These are phyloP conservation scores for Nepenthes mirabilis DNA, from an alignment of 148 eudicot species.

Conservation along the genomic window DNA sequence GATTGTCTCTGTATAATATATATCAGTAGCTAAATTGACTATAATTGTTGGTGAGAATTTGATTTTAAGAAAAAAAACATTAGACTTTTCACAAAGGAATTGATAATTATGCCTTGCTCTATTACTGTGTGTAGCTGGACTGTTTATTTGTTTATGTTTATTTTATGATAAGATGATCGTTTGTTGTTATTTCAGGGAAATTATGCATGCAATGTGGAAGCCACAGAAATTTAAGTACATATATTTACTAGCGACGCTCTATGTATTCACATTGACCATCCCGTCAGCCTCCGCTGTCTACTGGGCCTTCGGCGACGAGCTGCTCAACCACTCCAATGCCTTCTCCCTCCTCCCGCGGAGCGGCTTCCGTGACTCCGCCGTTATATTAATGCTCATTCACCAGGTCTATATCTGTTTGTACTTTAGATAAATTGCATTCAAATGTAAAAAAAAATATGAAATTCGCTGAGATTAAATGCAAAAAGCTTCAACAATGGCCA, in stretches of 20 bases:
- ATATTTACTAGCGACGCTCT: slow-evolving; percentile 53
- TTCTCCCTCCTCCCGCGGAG: slow-evolving; percentile 50
- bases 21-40: no score
- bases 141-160: not conserved
- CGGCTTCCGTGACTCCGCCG: slow-evolving; percentile 46
- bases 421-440: no score
- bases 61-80: no score
- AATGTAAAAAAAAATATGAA: no score
- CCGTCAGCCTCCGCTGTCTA: slow-evolving; percentile 64
- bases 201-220: slow-evolving; percentile 75
- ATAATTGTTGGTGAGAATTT: no score
- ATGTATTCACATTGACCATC: slow-evolving; percentile 62
- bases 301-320: slow-evolving; percentile 72
- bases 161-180: not conserved
- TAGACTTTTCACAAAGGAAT: no score
- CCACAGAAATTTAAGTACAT: slow-evolving; percentile 66
- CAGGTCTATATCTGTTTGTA: slow-evolving; percentile 25
- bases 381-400: slow-evolving; percentile 67
- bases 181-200: slow-evolving; percentile 30
- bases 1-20: no score
- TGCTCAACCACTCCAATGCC: slow-evolving; percentile 56
- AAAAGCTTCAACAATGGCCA: no score
- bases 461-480: no score
- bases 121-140: no score
- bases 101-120: no score